phyloP scores from a whole-genome alignment of 1,284 basidiomycete species.

The Fomitopsis pinicola region DNA sequence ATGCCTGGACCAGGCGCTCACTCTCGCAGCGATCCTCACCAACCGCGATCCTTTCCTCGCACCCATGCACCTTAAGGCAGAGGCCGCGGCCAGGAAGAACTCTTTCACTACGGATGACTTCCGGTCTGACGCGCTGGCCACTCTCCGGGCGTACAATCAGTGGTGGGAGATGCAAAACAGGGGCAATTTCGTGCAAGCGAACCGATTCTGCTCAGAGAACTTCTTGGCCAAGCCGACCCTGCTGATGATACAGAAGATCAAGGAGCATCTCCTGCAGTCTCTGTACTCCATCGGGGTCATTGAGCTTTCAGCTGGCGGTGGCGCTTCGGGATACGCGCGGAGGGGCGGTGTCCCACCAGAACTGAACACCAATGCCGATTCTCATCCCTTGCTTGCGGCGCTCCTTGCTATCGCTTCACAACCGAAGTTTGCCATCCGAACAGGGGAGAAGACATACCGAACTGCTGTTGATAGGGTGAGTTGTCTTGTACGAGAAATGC shows the following conservation, averaged over 20 bases:
- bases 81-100: slow-evolving; percentile 70
- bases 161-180: slow-evolving; percentile 75
- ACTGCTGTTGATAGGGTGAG: slow-evolving; percentile 85
- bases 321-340: slow-evolving; percentile 17
- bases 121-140: slow-evolving; percentile 83
- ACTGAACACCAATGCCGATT: slow-evolving; percentile 75
- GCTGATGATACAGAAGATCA: slow-evolving; percentile 82
- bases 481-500: background rate
- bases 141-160: slow-evolving; percentile 76
- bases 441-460: slow-evolving; percentile 69
- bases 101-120: slow-evolving; percentile 80
- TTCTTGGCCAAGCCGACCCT: slow-evolving; percentile 87
- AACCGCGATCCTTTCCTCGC: slow-evolving; percentile 90
- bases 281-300: slow-evolving; percentile 83
- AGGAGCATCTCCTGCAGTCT: slow-evolving; percentile 75
- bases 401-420: slow-evolving; percentile 85
- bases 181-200: slow-evolving; percentile 62
- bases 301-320: slow-evolving; percentile 68
- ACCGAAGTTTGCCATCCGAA: slow-evolving; percentile 91
- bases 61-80: slow-evolving; percentile 66
- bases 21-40: slow-evolving; percentile 86
- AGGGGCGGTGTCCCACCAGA: slow-evolving; percentile 51
- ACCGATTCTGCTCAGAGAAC: slow-evolving; percentile 82
- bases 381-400: slow-evolving; percentile 78
- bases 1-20: slow-evolving; percentile 87